Evolutionary conservation across 1,284 basidiomycete species (phyloP), one percentile per base, ranked within the genome.

Genomic region (Boletus austroedulis): DNA sequence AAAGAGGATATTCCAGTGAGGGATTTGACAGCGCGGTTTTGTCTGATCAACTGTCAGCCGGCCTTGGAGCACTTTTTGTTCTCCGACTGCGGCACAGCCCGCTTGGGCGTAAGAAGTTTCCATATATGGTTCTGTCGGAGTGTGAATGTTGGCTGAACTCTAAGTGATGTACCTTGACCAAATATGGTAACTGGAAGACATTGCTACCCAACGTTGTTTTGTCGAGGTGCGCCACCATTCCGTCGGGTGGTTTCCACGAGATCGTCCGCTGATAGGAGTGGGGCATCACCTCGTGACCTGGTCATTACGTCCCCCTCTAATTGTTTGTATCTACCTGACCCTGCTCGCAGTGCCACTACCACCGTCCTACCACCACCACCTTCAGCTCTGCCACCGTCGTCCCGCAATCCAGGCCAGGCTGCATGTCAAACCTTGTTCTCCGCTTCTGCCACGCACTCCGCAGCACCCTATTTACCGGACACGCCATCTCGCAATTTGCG

Each of bases 51-150:
- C 34, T 50, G 69, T 71, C 67, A 70, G 69, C 73, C 69, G 50
- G 67, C 53, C 34, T 65, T 70, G 69, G 69, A 72, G 72, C 69
- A 41, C 52, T 64, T 74, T 71, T 71, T 57, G 62, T 73, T 65
- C 71, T 71, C 69, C 70, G 69, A 70, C 70, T 1, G 28, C 51
- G 68, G 68, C 69, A 73, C 62, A 70, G 68, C 60, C 62, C 54
- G 66, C 21, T 9, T 14, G 57, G 73, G 60, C 69, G 69, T 43
- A 74, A 73, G 48, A 54, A 24, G 2, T 17, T 65, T 1, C 72
- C 56, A 47, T 56, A 63, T 58, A 49, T 62, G 70, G 55, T 38
- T 15, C 21, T 26, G n/a, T 55, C 69, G 60, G 72, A 54, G 58
- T 61, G 38, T 72, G 36, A 72, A 70, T 69, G 60, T 61, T 34